Percentiles rank a stretch among this genome's conserved stretches.
Conservation (phyloP, 192 early-diverging fungal genomes). For the Coemansia erecta region DNA sequence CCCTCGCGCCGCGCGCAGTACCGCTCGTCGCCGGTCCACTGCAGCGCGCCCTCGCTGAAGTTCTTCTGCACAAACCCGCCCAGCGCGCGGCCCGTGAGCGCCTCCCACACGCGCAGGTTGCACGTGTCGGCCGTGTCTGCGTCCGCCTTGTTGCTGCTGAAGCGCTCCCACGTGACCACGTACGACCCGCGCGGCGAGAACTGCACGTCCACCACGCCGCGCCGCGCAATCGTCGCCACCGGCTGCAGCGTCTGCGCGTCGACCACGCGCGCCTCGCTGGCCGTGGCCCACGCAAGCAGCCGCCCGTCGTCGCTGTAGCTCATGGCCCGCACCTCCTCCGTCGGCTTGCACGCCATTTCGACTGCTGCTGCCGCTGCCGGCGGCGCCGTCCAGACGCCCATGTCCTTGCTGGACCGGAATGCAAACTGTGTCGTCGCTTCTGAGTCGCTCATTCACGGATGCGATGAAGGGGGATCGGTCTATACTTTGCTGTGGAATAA, state of each 20-base stretch:
- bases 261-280: conserved; percentile 64
- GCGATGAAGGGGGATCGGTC: no score
- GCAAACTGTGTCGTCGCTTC: conserved; percentile 44
- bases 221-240: conserved; percentile 61
- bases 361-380: conserved; percentile 17
- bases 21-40: conserved; percentile 92
- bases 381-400: conserved; percentile 43
- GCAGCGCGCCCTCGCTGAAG: conserved; percentile 73
- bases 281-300: conserved; percentile 64
- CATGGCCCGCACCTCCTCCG: conserved; percentile 28
- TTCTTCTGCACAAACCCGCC: conserved; percentile 80
- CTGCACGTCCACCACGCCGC: conserved; percentile 77
- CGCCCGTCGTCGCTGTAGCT: conserved; percentile 75
- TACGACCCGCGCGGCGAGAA: conserved; percentile 92
- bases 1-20: conserved; percentile 83
- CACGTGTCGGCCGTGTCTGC: conserved; percentile 14
- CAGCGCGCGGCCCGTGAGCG: conserved; percentile 64
- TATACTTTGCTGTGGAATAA: no score
- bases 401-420: conserved; percentile 40
- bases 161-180: conserved; percentile 84
- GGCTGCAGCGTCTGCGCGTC: conserved; percentile 63
- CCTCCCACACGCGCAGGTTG: conserved; percentile 83
- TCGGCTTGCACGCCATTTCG: conserved; percentile 21
- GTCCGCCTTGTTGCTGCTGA: conserved; percentile 46
- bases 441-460: conserved; percentile 21